These are phyloP conservation scores for Phytophthora foliorum DNA, from an alignment of 352 stramenopile genomes.

Conservation along the genomic window DNA sequence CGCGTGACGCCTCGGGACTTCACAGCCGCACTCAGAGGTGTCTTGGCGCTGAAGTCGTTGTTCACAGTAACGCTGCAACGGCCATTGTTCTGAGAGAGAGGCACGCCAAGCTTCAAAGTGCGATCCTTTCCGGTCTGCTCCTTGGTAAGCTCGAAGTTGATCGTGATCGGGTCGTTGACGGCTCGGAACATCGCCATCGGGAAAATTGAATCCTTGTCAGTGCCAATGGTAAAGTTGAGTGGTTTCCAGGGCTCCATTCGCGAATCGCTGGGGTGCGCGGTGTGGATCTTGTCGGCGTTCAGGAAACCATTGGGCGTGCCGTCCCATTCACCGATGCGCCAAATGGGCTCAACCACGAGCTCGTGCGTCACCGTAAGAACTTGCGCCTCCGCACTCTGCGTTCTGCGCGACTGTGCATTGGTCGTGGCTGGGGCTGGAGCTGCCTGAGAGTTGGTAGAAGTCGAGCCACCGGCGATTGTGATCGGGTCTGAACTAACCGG, in stretches of 20 bases:
- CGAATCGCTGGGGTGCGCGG: conserved; percentile 58
- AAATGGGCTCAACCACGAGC: conserved; percentile 38
- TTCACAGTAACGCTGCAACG: conserved; percentile 55
- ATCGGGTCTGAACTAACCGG: conserved; percentile 46
- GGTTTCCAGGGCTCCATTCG: conserved; percentile 47
- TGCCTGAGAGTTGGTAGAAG: neutral
- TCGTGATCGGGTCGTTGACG: conserved; percentile 57
- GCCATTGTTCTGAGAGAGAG: conserved; percentile 53
- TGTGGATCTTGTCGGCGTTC: conserved; percentile 68
- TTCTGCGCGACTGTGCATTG: neutral
- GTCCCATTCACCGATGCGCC: conserved; percentile 64
- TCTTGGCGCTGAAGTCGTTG: conserved; percentile 45
- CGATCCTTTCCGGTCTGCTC: conserved; percentile 34
- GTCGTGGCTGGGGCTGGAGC: conserved; percentile 1
- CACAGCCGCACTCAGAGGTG: conserved; percentile 41
- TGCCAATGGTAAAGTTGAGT: conserved; percentile 42
- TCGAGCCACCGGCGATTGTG: conserved; percentile 27
- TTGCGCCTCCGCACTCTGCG: conserved; percentile 16
- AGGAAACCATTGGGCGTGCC: conserved; percentile 59
- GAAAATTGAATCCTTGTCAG: conserved; percentile 40
- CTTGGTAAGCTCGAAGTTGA: conserved; percentile 49
- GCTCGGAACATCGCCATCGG: conserved; percentile 61
- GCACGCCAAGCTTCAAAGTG: conserved; percentile 55
- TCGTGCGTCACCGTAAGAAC: conserved; percentile 41
- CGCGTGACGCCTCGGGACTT: conserved; percentile 61